phyloP scores from a whole-genome alignment of 1,139 yeast genomes.

The Blastobotrys buckinghamii region DNA sequence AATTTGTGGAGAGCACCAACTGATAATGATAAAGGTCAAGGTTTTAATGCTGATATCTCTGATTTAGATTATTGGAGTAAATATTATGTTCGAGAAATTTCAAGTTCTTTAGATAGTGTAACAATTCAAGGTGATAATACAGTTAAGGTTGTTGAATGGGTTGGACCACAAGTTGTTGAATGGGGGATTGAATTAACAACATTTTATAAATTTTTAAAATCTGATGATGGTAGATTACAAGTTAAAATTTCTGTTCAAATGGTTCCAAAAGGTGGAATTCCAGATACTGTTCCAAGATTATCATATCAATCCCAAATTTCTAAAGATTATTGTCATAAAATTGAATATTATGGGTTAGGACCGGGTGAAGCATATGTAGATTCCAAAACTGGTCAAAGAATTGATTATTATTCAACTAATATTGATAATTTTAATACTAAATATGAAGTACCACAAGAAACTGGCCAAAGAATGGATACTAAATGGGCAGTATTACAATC shows the following conservation, averaged over 20 bases:
- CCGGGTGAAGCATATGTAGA: slow-evolving; percentile 37
- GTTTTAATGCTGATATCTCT: slow-evolving; percentile 2
- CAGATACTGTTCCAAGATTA: slow-evolving; percentile 25
- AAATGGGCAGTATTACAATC: slow-evolving; percentile 25
- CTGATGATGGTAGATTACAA: not conserved
- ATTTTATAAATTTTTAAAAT: slow-evolving; percentile 13
- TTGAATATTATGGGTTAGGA: slow-evolving; percentile 35
- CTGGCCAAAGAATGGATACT: slow-evolving; percentile 35
- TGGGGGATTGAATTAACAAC: slow-evolving; percentile 21
- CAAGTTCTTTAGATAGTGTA: slow-evolving; percentile 15
- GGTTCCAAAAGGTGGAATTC: slow-evolving; percentile 19
- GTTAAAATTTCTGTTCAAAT: slow-evolving; percentile 9
- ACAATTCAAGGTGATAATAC: slow-evolving; percentile 13
- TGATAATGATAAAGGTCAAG: slow-evolving; percentile 29
- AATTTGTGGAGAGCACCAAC: slow-evolving; percentile 35
- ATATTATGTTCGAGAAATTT: slow-evolving; percentile 19
- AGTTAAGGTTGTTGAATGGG: slow-evolving; percentile 17
- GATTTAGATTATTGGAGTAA: slow-evolving; percentile 16
- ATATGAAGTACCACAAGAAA: slow-evolving; percentile 38
- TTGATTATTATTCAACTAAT: slow-evolving; percentile 25
- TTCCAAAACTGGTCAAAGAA: slow-evolving; percentile 28
- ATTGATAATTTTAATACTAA: slow-evolving; percentile 23
- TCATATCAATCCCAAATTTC: slow-evolving; percentile 27
- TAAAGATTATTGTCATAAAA: slow-evolving; percentile 14
- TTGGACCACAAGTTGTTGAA: slow-evolving; percentile 23